Conservation (phyloP, 306 rosid genomes). For the Quillaja saponaria region DNA sequence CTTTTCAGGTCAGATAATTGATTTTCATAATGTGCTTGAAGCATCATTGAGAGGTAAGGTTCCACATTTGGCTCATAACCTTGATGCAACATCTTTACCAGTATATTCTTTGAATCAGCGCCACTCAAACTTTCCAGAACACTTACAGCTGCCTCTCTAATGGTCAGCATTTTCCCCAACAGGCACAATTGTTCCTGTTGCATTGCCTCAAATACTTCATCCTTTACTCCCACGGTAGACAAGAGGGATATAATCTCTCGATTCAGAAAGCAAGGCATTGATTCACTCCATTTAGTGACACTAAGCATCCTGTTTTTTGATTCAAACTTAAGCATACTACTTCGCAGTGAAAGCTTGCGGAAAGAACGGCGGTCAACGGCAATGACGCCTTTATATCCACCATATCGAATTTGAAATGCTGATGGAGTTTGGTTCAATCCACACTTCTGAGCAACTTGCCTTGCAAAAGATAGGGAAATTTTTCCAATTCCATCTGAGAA, state of each 20-base stretch:
- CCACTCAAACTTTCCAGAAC: conserved; percentile 66
- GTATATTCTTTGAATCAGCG: conserved; percentile 56
- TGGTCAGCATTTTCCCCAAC: conserved; percentile 65
- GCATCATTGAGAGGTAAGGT: conserved; percentile 91
- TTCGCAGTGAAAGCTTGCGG: conserved; percentile 78
- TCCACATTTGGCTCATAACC: conserved; percentile 79
- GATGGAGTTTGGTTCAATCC: conserved; percentile 70
- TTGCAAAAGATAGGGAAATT: conserved; percentile 74
- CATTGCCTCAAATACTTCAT: conserved; percentile 69
- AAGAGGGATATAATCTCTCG: conserved; percentile 79
- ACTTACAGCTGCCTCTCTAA: conserved; percentile 59
- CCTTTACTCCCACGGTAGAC: conserved; percentile 77
- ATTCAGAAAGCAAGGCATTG: conserved; percentile 91
- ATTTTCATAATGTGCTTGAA: conserved; percentile 64
- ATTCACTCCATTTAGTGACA: conserved; percentile 73
- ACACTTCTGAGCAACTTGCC: conserved; percentile 72
- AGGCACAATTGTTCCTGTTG: conserved; percentile 68
- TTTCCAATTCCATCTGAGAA: conserved; percentile 98
- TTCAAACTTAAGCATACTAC: conserved; percentile 86
- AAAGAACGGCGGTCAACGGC: conserved; percentile 74
- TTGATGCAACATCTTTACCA: conserved; percentile 73
- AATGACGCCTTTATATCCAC: conserved; percentile 95
- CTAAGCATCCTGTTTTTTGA: conserved; percentile 80
- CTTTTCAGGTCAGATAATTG: conserved; percentile 75
- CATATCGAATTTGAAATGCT: conserved; percentile 91